Evolutionary conservation across 148 eudicot species (phyloP).

Genomic region (Linanthus parryae): DNA sequence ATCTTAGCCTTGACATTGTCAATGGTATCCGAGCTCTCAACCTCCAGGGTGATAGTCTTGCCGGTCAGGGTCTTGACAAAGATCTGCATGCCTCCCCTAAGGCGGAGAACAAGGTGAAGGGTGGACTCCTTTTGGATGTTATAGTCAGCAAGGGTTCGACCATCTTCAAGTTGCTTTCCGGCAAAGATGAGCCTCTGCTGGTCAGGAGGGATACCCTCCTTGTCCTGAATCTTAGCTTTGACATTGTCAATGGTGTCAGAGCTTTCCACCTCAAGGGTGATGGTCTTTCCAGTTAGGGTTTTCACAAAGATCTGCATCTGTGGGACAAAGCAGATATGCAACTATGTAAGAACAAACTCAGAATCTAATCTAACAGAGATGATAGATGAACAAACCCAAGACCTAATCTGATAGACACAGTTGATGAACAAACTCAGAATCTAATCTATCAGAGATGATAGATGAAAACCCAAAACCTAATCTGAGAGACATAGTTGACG

Average conservation of each 20-base stretch:
- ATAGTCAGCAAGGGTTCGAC: slow-evolving; percentile 10
- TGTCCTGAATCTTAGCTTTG: slow-evolving; percentile 2
- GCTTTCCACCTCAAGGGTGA: slow-evolving; percentile 10
- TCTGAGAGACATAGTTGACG: too few species aligned
- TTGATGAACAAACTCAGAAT: too few species aligned
- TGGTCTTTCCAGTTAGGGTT: slow-evolving; percentile 11
- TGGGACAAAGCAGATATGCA: background rate
- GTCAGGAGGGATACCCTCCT: slow-evolving; percentile 13
- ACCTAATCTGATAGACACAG: too few species aligned
- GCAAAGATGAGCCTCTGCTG: slow-evolving; percentile 13
- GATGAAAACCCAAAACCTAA: too few species aligned
- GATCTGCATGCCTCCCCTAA: too few species aligned
- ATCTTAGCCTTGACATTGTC: slow-evolving; percentile 18
- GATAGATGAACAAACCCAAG: too few species aligned
- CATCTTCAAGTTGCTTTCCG: slow-evolving; percentile 10
- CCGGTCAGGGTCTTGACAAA: slow-evolving; percentile 26
- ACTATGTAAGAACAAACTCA: too few species aligned
- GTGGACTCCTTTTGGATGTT: slow-evolving; percentile 14
- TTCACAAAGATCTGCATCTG: slow-evolving; percentile 16
- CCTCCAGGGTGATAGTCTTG: slow-evolving; percentile 17
- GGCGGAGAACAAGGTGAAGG: too few species aligned
- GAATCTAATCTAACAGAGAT: too few species aligned
- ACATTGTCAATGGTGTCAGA: slow-evolving; percentile 7
- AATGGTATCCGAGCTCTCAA: slow-evolving; percentile 15
- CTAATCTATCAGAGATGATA: too few species aligned